Percentiles rank a stretch among this genome's conserved stretches.
These are phyloP conservation scores for Vigna trinervia DNA, from an alignment of 306 rosid genomes.

Conservation along the genomic window DNA sequence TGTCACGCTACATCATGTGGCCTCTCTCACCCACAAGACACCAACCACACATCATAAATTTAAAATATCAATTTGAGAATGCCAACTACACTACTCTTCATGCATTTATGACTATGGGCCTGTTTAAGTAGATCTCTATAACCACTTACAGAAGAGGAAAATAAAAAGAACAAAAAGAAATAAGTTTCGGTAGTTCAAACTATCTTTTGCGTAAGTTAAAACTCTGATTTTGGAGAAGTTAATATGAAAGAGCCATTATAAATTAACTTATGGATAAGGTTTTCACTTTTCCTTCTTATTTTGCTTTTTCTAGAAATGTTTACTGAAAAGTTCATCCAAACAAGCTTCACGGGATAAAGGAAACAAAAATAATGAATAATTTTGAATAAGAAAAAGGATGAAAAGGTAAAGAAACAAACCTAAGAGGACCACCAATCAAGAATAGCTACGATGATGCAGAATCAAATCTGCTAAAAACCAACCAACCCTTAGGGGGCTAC, in stretches of 20 bases:
- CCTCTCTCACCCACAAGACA: background rate
- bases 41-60: conserved; percentile 3
- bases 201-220: no score
- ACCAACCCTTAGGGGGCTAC: background rate
- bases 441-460: conserved; percentile 3
- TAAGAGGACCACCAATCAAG: conserved; percentile 9
- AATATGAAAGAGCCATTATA: no score
- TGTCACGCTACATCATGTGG: conserved; percentile 13
- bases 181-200: no score
- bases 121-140: no score
- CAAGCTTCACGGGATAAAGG: background rate
- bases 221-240: no score
- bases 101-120: conserved; percentile 1
- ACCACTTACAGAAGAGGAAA: no score
- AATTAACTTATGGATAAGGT: no score
- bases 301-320: no score
- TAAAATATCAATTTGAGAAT: conserved; percentile 20
- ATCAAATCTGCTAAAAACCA: conserved; percentile 5
- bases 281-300: no score
- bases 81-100: conserved; percentile 1
- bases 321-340: no score
- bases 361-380: background rate
- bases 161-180: no score
- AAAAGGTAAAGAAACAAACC: background rate
- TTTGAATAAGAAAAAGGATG: background rate